These are phyloP conservation scores for Penicillium lagena DNA, from an alignment of 495 filamentous ascomycete genomes.

Conservation along the genomic window DNA sequence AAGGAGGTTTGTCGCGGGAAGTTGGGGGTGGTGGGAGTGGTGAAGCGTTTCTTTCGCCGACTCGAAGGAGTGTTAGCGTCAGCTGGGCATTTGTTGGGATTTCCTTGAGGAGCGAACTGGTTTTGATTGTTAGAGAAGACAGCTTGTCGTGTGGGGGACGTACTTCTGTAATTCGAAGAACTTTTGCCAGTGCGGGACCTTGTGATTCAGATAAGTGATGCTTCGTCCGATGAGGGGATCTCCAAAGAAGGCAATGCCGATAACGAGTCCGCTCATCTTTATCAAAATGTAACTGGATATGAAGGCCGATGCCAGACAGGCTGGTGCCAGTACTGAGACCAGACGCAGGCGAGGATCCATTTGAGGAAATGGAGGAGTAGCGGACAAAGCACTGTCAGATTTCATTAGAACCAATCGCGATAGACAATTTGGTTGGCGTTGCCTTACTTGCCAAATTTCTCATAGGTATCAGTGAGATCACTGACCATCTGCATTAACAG, in stretches of 20 bases:
- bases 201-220: conserved; percentile 55
- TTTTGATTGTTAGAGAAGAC: conserved; percentile 1
- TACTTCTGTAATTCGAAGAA: conserved; percentile 64
- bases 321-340: conserved; percentile 50
- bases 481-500: conserved; percentile 67
- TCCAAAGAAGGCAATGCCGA: conserved; percentile 72
- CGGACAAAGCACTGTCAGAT: conserved; percentile 56
- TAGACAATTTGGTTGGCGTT: conserved; percentile 9
- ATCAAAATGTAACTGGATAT: conserved; percentile 64
- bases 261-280: conserved; percentile 54
- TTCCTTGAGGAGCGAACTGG: conserved; percentile 66
- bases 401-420: neutral
- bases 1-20: conserved; percentile 45
- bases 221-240: conserved; percentile 64
- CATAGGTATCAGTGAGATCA: conserved; percentile 72
- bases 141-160: neutral
- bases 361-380: conserved; percentile 68
- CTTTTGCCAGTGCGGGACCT: conserved; percentile 71
- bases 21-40: conserved; percentile 72
- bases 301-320: conserved; percentile 53
- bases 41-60: conserved; percentile 74
- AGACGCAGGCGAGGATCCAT: conserved; percentile 56
- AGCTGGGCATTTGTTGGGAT: conserved; percentile 85
- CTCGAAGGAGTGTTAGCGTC: conserved; percentile 74
- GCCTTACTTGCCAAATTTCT: conserved; percentile 68